Percentiles rank a stretch among this genome's conserved stretches.
These are phyloP conservation scores for Aphanomyces euteiches DNA, from an alignment of 352 stramenopile species.

Conservation along the genomic window DNA sequence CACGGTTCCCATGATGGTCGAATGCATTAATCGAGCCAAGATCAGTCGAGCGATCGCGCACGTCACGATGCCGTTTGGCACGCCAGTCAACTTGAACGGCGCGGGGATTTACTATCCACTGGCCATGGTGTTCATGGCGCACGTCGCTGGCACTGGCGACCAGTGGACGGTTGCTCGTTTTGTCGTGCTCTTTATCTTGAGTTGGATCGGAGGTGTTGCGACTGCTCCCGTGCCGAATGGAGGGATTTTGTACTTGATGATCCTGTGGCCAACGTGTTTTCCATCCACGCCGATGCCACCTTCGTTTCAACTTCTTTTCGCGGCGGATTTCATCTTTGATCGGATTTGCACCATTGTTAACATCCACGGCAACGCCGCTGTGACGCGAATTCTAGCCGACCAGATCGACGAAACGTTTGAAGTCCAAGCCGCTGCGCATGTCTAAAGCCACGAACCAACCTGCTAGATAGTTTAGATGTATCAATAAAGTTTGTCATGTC, in stretches of 20 bases:
- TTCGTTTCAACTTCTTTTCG: conserved; percentile 38
- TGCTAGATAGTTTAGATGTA: no score
- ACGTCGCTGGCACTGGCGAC: conserved; percentile 54
- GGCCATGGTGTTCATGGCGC: conserved; percentile 47
- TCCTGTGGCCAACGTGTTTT: conserved; percentile 67
- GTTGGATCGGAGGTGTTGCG: conserved; percentile 54
- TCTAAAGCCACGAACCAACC: not conserved
- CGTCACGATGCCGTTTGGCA: conserved; percentile 59
- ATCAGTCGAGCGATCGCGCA: conserved; percentile 60
- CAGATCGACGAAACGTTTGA: conserved; percentile 36
- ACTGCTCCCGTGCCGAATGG: conserved; percentile 56
- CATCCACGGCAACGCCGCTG: conserved; percentile 52
- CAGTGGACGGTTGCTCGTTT: conserved; percentile 44
- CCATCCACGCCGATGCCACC: conserved; percentile 31
- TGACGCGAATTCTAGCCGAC: conserved; percentile 55
- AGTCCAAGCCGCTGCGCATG: not conserved
- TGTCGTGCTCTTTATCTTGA: conserved; percentile 38
- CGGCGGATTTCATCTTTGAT: conserved; percentile 64
- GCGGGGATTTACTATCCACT: conserved; percentile 39
- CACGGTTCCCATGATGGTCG: conserved; percentile 44
- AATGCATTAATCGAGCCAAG: conserved; percentile 19
- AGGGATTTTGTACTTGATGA: conserved; percentile 60
- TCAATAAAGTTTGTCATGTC: no score
- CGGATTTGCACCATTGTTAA: conserved; percentile 55
- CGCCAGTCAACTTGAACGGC: conserved; percentile 5